Evolutionary conservation across 1,139 yeast genomes (phyloP).

Genomic region (Arxiozyma slooffiae): DNA sequence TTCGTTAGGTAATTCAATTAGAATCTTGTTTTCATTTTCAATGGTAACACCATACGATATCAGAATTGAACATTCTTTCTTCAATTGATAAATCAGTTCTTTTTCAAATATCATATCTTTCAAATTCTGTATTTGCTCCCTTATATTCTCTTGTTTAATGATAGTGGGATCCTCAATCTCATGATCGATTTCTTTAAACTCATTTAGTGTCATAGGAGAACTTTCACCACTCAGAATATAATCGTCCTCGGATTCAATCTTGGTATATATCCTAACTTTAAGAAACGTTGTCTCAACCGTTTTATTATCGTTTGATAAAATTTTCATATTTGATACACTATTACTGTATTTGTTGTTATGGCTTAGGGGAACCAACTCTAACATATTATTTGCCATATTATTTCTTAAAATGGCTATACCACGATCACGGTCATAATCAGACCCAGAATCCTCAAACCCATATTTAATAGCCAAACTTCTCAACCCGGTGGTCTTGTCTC

Average conservation of each 20-base stretch:
- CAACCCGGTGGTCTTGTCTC: conserved; percentile 43
- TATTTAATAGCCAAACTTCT: conserved; percentile 63
- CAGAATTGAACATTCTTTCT: conserved; percentile 64
- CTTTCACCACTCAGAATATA: conserved; percentile 32
- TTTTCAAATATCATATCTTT: conserved; percentile 76
- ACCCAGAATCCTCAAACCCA: conserved; percentile 89
- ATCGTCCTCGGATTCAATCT: conserved; percentile 49
- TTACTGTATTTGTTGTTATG: conserved; percentile 9
- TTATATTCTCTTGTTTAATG: conserved; percentile 31
- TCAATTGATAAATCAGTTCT: conserved; percentile 55
- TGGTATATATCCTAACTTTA: conserved; percentile 45
- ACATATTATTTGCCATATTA: conserved; percentile 29
- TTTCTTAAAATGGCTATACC: conserved; percentile 62
- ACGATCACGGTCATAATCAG: conserved; percentile 53
- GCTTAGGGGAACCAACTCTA: conserved; percentile 33
- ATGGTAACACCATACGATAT: conserved; percentile 66
- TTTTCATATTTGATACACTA: not conserved
- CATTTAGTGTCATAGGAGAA: conserved; percentile 5
- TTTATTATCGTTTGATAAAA: not conserved
- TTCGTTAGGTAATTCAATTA: conserved; percentile 56
- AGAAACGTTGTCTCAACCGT: conserved; percentile 32
- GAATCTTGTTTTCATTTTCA: conserved; percentile 53
- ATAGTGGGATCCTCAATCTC: conserved; percentile 3
- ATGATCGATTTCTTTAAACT: not conserved
- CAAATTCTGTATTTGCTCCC: conserved; percentile 47